Percentiles rank a stretch among this genome's conserved stretches.
Conservation (phyloP, 2,329 filamentous ascomycete species). For the Cytospora piceae region DNA sequence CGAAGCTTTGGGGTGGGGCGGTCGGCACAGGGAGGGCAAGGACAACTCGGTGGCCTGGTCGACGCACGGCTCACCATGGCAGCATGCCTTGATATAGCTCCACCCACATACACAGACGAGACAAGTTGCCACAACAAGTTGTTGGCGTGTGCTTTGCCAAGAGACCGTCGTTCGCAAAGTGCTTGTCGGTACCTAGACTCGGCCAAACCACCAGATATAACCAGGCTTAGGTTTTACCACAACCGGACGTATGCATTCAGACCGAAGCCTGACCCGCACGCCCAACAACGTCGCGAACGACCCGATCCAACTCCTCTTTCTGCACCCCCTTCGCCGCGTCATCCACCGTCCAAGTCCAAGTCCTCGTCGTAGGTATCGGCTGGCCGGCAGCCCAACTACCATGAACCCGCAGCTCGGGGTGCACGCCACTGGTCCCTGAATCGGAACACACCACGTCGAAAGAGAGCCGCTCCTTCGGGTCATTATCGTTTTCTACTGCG, state of each 20-base stretch:
- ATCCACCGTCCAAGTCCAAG: constrained; percentile 29
- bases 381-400: constrained; percentile 27
- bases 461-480: constrained; percentile 16
- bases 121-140: background rate
- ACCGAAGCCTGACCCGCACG: constrained; percentile 19
- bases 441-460: constrained; percentile 26
- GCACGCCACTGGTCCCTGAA: background rate
- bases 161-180: background rate
- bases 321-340: constrained; percentile 24
- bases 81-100: background rate
- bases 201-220: background rate
- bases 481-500: constrained; percentile 22
- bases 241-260: background rate
- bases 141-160: background rate
- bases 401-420: constrained; percentile 28
- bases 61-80: background rate
- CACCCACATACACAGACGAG: background rate
- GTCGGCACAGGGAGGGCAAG: background rate
- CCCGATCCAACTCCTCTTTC: constrained; percentile 26
- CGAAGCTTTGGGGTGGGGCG: background rate
- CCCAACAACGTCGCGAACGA: constrained; percentile 23
- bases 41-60: no score
- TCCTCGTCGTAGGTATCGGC: constrained; percentile 14
- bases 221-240: background rate
- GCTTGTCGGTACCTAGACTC: background rate